These are phyloP conservation scores for Fusarium kyushuense DNA, from an alignment of 2,329 filamentous ascomycete genomes.

Conservation along the genomic window DNA sequence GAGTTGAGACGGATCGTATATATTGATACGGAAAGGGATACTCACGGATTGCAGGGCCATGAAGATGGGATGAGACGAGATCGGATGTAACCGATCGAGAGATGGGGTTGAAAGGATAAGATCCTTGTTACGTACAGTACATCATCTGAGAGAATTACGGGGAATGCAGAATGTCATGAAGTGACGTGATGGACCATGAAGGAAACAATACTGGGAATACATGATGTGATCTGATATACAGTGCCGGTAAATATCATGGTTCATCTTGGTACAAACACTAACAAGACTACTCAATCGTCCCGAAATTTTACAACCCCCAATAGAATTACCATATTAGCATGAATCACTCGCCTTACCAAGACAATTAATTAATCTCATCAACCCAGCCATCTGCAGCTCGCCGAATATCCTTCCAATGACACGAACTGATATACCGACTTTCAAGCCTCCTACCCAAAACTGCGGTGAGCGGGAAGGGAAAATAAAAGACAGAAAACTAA, in stretches of 20 bases:
- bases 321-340: not conserved
- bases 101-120: not conserved
- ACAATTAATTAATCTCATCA: not conserved
- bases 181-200: not conserved
- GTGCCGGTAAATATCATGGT: not conserved
- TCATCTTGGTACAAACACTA: not conserved
- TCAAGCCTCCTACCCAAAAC: conserved; percentile 21
- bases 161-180: not conserved
- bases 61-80: conserved; percentile 33
- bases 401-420: conserved; percentile 24
- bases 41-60: not conserved
- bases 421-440: conserved; percentile 21
- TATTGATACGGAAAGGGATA: not conserved
- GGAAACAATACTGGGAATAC: not conserved
- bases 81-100: conserved; percentile 31
- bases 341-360: not conserved
- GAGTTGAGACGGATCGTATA: not conserved
- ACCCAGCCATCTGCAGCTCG: conserved; percentile 30
- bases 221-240: not conserved
- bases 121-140: conserved; percentile 5
- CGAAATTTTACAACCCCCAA: no score
- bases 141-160: not conserved
- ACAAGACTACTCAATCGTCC: not conserved
- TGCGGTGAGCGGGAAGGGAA: conserved; percentile 28
- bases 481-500: not conserved